These are phyloP conservation scores for Neopestalotiopsis sp. DNA, from an alignment of 2,329 filamentous ascomycete species.

Conservation along the genomic window DNA sequence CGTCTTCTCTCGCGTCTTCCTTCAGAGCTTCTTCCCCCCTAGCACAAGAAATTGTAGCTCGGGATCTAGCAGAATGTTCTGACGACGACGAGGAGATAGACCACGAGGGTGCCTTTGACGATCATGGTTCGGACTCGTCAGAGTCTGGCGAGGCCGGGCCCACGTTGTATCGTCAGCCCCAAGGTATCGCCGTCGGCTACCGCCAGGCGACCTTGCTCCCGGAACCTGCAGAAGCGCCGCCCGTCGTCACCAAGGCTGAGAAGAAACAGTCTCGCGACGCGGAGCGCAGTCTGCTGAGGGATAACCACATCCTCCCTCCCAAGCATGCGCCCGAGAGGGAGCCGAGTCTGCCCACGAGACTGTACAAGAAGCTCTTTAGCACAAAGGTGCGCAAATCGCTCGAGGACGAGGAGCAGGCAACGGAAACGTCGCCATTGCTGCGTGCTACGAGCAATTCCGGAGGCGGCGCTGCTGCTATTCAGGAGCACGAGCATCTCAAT, in stretches of 20 bases:
- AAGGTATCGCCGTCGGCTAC: constrained; percentile 75
- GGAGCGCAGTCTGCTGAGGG: constrained; percentile 65
- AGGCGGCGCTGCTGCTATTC: constrained; percentile 42
- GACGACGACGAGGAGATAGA: constrained; percentile 54
- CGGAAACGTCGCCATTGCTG: constrained; percentile 45
- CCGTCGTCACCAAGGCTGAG: constrained; percentile 59
- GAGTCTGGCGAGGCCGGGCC: constrained; percentile 48
- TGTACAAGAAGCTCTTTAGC: constrained; percentile 57
- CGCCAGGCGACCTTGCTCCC: constrained; percentile 73
- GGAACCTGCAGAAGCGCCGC: constrained; percentile 50
- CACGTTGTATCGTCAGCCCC: constrained; percentile 75
- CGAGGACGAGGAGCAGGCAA: constrained; percentile 48
- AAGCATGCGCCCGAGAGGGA: constrained; percentile 52
- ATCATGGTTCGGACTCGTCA: constrained; percentile 35
- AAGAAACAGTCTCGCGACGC: constrained; percentile 61
- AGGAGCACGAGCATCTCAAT: constrained; percentile 63
- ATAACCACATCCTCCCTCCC: constrained; percentile 70
- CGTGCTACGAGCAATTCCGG: constrained; percentile 47
- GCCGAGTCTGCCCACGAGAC: constrained; percentile 41
- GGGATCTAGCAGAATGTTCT: constrained; percentile 69
- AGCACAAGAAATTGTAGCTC: constrained; percentile 68
- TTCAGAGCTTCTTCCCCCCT: constrained; percentile 68
- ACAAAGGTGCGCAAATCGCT: constrained; percentile 53
- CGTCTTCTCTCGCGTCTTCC: constrained; percentile 48
- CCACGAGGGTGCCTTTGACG: constrained; percentile 29